Percentiles rank a stretch among this genome's conserved stretches.
Evolutionary conservation across 2,329 filamentous ascomycete genomes (phyloP).

Genomic region (Neofusicoccum parvum): DNA sequence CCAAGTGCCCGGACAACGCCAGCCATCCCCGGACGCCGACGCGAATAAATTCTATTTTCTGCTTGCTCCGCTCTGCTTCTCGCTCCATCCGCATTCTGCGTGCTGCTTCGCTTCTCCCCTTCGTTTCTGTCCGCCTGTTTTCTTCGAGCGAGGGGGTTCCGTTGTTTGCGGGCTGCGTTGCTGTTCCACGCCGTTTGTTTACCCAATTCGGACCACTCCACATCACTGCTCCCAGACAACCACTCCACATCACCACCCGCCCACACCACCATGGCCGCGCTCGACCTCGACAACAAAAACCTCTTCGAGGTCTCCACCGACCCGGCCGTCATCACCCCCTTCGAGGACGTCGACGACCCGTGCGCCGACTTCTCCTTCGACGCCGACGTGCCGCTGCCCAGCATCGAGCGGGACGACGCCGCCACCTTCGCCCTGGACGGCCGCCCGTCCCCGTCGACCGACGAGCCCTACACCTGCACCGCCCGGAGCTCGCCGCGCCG

Average conservation of each 20-base stretch:
- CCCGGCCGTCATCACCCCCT: slow-evolving; percentile 1
- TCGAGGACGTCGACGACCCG: slow-evolving; percentile 32
- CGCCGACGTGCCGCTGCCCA: slow-evolving; percentile 33
- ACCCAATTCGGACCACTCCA: neutral
- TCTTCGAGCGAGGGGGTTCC: neutral
- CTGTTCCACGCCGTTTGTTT: neutral
- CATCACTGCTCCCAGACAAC: no score
- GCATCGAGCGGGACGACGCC: slow-evolving; percentile 34
- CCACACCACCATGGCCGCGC: neutral
- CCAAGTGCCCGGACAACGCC: no score
- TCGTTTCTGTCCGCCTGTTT: neutral
- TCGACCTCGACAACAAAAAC: neutral
- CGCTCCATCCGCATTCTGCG: no score
- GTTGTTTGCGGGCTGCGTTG: neutral
- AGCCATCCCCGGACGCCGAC: no score
- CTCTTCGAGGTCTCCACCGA: neutral
- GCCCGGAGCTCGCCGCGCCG: neutral
- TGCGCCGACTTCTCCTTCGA: slow-evolving; percentile 32
- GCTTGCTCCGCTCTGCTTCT: no score
- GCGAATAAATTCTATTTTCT: no score
- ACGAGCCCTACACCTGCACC: neutral
- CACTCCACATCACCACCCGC: no score
- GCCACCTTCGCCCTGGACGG: slow-evolving; percentile 21
- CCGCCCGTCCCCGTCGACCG: neutral
- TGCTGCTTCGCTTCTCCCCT: neutral